Evolutionary conservation across 73 alveolate species (phyloP).

Genomic region (Effrenium voratum): DNA sequence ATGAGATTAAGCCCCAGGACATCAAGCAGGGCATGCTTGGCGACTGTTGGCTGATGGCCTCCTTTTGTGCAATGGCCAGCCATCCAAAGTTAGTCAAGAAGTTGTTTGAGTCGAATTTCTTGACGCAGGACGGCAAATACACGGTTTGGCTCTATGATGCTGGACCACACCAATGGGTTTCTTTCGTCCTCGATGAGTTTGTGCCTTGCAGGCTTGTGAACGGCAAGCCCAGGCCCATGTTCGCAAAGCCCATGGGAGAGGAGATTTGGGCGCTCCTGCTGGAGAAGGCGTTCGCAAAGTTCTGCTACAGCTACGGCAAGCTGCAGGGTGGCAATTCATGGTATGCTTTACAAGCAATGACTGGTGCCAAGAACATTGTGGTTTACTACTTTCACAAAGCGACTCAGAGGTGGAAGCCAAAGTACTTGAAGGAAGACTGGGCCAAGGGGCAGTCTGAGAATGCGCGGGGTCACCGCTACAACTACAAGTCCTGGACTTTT

Average conservation of each 20-base stretch:
- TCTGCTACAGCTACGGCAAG: conserved; percentile 38
- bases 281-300: conserved; percentile 58
- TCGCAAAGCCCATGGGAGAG: conserved; percentile 46
- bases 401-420: conserved; percentile 12
- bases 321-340: background rate
- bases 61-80: background rate
- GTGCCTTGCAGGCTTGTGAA: conserved; percentile 12
- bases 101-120: background rate
- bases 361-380: background rate
- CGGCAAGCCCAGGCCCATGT: conserved; percentile 21
- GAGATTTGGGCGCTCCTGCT: conserved; percentile 51
- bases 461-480: conserved; percentile 41
- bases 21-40: conserved; percentile 46
- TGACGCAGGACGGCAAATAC: conserved; percentile 53
- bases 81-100: conserved; percentile 35
- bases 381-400: background rate
- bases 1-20: conserved; percentile 20
- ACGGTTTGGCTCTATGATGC: conserved; percentile 35
- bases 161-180: background rate
- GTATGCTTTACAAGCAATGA: conserved; percentile 33
- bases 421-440: conserved; percentile 44
- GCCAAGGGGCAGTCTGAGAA: conserved; percentile 40
- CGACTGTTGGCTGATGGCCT: conserved; percentile 43
- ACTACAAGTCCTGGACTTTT: too few species aligned
- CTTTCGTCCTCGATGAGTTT: conserved; percentile 28